Base-by-base conservation (phyloP, 139 green algal genomes). In the Trebouxia sp. region DNA sequence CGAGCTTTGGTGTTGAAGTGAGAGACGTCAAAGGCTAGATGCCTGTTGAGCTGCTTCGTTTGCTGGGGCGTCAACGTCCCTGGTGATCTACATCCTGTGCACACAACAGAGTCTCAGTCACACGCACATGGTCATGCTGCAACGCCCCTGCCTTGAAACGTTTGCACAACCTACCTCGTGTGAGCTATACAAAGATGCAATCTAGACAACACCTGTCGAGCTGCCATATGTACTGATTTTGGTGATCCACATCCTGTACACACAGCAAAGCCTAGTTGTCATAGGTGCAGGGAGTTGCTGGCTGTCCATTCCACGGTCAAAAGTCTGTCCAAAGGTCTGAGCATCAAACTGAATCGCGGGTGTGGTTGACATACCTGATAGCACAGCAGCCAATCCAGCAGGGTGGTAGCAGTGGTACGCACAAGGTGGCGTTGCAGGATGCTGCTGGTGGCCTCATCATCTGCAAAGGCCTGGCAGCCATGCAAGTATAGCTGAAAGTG, bases 341-440 rank as follows among this genome's bases (percentile, higher is more conserved):
- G 12, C 12, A 12, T 26, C 14, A 15, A 12, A 12, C 14, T 56
- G 15, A 56, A 12, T 15, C 48, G 12, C 48, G 28, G 56, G 24
- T 9, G 9, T 11, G 56, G 22, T 67, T 20, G 22, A 67, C 12
- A 37, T 12, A 76, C 70, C 45, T 89, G 84, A 72, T 84, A 90
- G 35, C 77, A 82, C 55, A 97, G 86, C 74, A 96, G 69, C n/a
- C 81, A 51, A 67, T 97, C 93, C 30, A 85, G 65, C 17, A 83
- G 79, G 37, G 91, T 87, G 0, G 79, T 65, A 35, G 78, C 93
- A 5, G 75, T 75, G 20, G 72, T 90, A 65, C 91, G 88, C 74
- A 96, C 76, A 51, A 94, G 80, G 83, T 97, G 93, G 8, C 85
- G 83, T 55, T 89, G 75, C 75, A 95, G 77, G 42, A 80, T 65